phyloP scores from a whole-genome alignment of 768 basidiomycete genomes.

The Mycena filopes region DNA sequence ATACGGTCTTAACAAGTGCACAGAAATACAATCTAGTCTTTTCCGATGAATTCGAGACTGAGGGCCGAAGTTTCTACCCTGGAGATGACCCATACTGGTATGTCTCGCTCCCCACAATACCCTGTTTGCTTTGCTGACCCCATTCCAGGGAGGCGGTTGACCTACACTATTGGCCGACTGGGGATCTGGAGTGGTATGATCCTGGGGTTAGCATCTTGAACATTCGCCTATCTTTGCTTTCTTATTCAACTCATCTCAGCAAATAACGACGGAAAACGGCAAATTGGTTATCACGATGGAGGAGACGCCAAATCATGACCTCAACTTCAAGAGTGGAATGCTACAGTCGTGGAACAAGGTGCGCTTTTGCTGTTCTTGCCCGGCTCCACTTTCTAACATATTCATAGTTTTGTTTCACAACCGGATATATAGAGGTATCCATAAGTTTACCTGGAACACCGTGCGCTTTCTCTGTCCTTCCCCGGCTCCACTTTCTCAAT shows the following conservation, averaged over 20 bases:
- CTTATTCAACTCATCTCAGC: conserved; percentile 42
- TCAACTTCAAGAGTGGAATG: conserved; percentile 81
- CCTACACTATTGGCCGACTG: conserved; percentile 87
- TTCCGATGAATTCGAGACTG: conserved; percentile 70
- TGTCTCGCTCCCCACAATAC: no score
- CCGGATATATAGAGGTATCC: conserved; percentile 89
- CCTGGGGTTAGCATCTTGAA: conserved; percentile 58
- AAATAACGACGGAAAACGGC: conserved; percentile 80
- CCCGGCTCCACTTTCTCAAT: no score
- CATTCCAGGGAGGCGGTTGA: conserved; percentile 93
- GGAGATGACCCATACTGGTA: conserved; percentile 86
- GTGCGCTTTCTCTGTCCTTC: no score
- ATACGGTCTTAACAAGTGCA: no score
- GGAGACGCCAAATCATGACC: conserved; percentile 74
- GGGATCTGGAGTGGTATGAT: conserved; percentile 87
- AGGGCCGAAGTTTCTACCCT: conserved; percentile 77
- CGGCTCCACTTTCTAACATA: no score
- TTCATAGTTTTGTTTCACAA: conserved; percentile 85
- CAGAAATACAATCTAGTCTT: conserved; percentile 60
- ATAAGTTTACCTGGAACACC: conserved; percentile 78
- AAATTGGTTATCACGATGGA: conserved; percentile 85
- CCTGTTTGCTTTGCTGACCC: no score
- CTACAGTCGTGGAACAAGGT: conserved; percentile 33
- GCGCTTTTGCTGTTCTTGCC: no score
- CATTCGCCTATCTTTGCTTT: neutral